Base-by-base conservation (phyloP, 805 yeast species). In the Wickerhamiella domercqiae region DNA sequence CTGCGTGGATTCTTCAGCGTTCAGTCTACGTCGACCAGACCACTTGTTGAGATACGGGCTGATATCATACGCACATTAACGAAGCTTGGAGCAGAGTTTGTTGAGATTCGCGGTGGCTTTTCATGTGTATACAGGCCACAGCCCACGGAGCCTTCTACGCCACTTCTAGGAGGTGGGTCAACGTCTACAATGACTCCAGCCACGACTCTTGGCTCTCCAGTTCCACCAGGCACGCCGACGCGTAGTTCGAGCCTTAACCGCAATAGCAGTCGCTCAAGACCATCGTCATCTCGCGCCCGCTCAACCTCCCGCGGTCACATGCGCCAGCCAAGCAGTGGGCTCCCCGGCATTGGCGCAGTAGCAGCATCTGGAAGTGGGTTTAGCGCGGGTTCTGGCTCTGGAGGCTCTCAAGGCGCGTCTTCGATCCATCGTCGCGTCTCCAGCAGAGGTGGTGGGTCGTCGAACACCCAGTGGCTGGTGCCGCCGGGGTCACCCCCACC, bases 71-170 rank as follows among this genome's bases (percentile, higher is more conserved):
- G 73, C 16, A 87, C 79, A 1, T 66, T 86, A 53, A 74, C 73
- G 15, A 73, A 73, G 44, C 64, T 82, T 52, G 83, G 82, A 20
- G 90, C 87, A 35, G 72, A 74, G 41, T 86, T 70, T 55, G 78
- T 76, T 44, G 97, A 86, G 59, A 93, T 86, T 17, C 78, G 78
- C 52, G 96, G 97, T 41, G 97, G 96, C 0, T 86, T 87, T 55
- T 70, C 82, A 18, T 86, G 97, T 62, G 67, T 73, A 7, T 84
- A 79, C 51, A 62, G 48, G 68, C 77, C 30, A 22, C 29, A 37
- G 3, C 22, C 36, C 24, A 14, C 24, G 17, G 16, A 36, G 15
- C 26, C 32, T 15, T n/a, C 33, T 9, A 29, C 20, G 25, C 30
- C 24, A 9, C 20, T 21, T 30, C n/a, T 14, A n/a, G 17, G 30